Base-by-base conservation (phyloP, 2,329 filamentous ascomycete genomes). In the Sphaerulina populicola region DNA sequence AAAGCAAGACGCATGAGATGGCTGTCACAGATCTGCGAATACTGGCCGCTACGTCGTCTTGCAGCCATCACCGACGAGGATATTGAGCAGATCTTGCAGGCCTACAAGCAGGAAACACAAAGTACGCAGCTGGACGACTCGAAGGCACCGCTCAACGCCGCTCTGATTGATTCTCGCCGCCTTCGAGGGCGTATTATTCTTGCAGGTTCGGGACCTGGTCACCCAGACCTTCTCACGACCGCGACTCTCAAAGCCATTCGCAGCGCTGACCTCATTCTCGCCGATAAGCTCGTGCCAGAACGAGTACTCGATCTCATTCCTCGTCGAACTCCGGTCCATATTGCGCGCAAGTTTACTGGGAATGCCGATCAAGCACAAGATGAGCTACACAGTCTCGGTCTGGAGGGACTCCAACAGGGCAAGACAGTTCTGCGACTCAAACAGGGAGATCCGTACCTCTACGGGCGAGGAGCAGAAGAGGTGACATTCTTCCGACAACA, bases 1-100 rank as follows among this genome's bases (percentile, higher is more conserved):
- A 88, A 88, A 65, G 89, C 80, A 18, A 77, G 91, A 53, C 79
- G 93, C 46, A 90, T 94, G 75, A 80, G 93, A 52, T 98, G 93
- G 93, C 75, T 98, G 1, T 81, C 86, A 15, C 93, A 98, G 67
- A 88, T 98, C 47, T 98, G 93, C 76, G 93, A 98, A 73, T 98
- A 98, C 71, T 98, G 93, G 93, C 90, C 93, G 1, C 76, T 98
- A 23, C 83, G 82, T 57, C 81, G 86, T 14, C 78, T 98, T 1
- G 88, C 89, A 6, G 76, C 78, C 37, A 84, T 97, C 57, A 84
- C 79, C 3, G 88, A 95, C 62, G 77, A 78, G 7, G 90, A 97
- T 60, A 82, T 96, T 6, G 81, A 87, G 12, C 68, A 72, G 10
- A 80, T 97, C 0, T 76, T 98, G n/a, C 73, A 78, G 56, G 82